Evolutionary conservation across 2,329 filamentous ascomycete genomes (phyloP).

Genomic region (Arachnomyces sp.): DNA sequence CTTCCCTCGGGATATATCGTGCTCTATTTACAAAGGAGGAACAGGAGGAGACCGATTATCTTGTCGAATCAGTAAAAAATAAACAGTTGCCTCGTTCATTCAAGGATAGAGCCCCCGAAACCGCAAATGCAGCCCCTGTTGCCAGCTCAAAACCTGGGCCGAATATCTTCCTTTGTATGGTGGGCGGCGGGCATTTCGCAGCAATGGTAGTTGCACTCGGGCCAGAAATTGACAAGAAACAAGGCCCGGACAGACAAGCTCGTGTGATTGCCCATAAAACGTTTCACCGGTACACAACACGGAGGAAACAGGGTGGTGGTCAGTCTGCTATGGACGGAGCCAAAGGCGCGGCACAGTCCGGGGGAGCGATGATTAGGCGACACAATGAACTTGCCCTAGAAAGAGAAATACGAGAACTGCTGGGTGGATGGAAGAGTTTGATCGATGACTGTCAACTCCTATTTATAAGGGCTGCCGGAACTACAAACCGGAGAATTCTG

Average conservation of each 20-base stretch:
- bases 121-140: conserved; percentile 34
- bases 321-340: conserved; percentile 90
- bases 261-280: conserved; percentile 92
- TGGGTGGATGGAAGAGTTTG: conserved; percentile 76
- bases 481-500: conserved; percentile 74
- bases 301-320: conserved; percentile 90
- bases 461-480: conserved; percentile 84
- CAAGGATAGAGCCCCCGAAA: conserved; percentile 27
- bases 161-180: conserved; percentile 96
- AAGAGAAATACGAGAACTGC: conserved; percentile 75
- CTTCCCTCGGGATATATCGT: conserved; percentile 77
- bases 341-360: conserved; percentile 91
- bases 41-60: conserved; percentile 53
- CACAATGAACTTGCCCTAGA: conserved; percentile 90
- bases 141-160: conserved; percentile 58
- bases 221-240: conserved; percentile 66
- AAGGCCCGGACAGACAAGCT: conserved; percentile 70
- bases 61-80: conserved; percentile 61
- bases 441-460: conserved; percentile 78
- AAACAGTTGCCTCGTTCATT: conserved; percentile 67
- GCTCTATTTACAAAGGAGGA: conserved; percentile 70
- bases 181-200: conserved; percentile 93
- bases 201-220: conserved; percentile 89
- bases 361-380: conserved; percentile 77
- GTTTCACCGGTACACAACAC: conserved; percentile 93